Conservation (phyloP, 176 grass and related monocot species). For the Puccinellia tenuiflora region DNA sequence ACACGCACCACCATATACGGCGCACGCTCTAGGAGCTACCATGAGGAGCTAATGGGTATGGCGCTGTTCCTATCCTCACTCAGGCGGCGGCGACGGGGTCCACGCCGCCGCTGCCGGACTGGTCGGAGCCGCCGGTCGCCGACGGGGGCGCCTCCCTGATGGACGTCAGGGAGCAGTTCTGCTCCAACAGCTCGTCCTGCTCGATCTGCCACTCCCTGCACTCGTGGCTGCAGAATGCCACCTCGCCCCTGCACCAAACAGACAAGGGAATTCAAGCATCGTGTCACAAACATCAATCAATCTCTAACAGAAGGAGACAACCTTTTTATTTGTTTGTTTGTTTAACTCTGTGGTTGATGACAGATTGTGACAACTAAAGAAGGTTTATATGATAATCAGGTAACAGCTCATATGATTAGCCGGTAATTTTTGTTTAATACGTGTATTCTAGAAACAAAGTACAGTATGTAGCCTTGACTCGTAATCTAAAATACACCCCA, state of each 20-base stretch:
- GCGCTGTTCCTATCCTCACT: conserved; percentile 12
- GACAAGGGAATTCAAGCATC: neutral
- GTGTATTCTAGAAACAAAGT: too few relatives aligned
- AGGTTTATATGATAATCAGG: conserved; percentile 11
- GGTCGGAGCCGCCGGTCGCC: conserved; percentile 38
- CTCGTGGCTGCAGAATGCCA: conserved; percentile 78
- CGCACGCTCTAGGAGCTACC: neutral
- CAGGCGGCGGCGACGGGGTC: conserved; percentile 66
- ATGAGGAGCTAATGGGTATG: neutral
- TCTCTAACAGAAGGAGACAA: neutral
- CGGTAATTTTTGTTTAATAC: neutral
- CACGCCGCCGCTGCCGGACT: conserved; percentile 35
- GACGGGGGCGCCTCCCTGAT: conserved; percentile 32
- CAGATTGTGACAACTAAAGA: conserved; percentile 9
- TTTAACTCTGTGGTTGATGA: neutral
- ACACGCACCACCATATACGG: conserved; percentile 12
- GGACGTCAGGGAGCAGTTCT: conserved; percentile 46
- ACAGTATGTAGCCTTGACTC: conserved; percentile 4
- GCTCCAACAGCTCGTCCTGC: conserved; percentile 51
- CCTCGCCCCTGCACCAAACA: conserved; percentile 55
- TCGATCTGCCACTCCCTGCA: conserved; percentile 66
- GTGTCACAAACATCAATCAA: neutral
- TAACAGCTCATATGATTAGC: conserved; percentile 35
- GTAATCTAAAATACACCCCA: neutral
- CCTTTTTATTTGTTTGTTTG: too few relatives aligned